Conservation (phyloP, 106 monocot species). For the Allium cepa region DNA sequence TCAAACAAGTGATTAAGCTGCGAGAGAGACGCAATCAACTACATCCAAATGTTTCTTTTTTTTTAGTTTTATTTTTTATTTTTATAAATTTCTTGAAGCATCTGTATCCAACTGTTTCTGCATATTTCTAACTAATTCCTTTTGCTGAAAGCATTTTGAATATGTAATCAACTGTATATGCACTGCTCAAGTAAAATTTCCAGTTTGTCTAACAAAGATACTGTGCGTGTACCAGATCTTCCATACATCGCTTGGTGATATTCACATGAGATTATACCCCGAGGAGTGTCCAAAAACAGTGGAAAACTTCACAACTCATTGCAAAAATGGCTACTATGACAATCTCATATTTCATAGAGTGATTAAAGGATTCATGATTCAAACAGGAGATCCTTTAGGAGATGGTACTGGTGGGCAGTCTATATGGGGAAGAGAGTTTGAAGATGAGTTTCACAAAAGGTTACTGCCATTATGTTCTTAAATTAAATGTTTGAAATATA, state of each 20-base stretch:
- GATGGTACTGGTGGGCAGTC: constrained; percentile 99
- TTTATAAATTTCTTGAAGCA: too few relatives aligned
- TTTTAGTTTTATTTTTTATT: too few relatives aligned
- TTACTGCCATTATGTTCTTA: constrained; percentile 2
- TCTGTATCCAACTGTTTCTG: too few relatives aligned
- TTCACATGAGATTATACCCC: constrained; percentile 85
- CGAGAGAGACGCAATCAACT: too few relatives aligned
- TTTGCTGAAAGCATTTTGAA: neutral
- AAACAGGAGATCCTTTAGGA: constrained; percentile 96
- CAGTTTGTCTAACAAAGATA: constrained; percentile 1
- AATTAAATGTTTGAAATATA: too few relatives aligned
- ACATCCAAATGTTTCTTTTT: too few relatives aligned
- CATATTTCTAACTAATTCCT: neutral
- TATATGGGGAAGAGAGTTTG: constrained; percentile 98
- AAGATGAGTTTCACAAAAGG: constrained; percentile 99
- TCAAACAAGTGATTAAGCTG: too few relatives aligned
- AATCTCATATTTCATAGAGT: constrained; percentile 98
- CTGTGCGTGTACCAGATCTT: constrained; percentile 36
- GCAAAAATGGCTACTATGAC: constrained; percentile 96
- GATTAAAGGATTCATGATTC: constrained; percentile 97
- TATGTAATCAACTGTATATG: neutral
- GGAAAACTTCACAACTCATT: constrained; percentile 97
- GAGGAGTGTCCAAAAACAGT: constrained; percentile 99
- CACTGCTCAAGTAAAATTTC: neutral
- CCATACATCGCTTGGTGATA: constrained; percentile 90